These are phyloP conservation scores for Rhodotorula sp. DNA, from an alignment of 1,284 basidiomycete species.

Conservation along the genomic window DNA sequence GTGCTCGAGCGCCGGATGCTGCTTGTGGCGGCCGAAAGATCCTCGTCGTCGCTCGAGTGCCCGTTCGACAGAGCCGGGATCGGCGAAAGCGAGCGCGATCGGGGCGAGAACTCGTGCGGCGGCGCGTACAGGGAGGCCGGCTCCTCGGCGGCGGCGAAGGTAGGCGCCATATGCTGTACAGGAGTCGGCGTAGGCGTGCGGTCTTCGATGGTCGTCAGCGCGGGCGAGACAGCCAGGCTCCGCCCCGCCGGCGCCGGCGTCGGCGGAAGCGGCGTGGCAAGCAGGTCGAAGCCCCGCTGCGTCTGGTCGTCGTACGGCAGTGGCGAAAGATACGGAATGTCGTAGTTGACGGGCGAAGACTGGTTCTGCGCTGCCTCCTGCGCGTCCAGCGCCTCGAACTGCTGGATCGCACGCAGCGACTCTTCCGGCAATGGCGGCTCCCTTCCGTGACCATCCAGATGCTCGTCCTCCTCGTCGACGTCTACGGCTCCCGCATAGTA, in stretches of 20 bases:
- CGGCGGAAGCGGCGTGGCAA: conserved; percentile 9
- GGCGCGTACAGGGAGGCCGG: neutral
- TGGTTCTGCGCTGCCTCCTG: neutral
- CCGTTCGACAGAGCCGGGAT: neutral
- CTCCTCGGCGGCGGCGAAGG: too few species aligned
- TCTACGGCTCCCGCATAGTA: conserved; percentile 2
- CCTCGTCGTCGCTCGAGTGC: neutral
- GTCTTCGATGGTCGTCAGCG: neutral
- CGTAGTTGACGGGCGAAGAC: conserved; percentile 11
- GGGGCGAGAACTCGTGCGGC: neutral
- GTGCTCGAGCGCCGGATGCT: neutral
- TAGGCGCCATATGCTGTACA: neutral
- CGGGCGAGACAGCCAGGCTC: neutral
- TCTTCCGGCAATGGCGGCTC: neutral
- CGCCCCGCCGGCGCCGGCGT: neutral
- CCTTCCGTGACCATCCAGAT: neutral
- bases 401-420: neutral
- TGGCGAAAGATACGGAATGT: conserved; percentile 21
- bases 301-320: conserved; percentile 15
- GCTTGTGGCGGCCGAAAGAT: neutral
- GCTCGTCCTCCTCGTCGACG: conserved; percentile 7
- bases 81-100: neutral
- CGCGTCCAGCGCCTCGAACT: neutral
- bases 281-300: conserved; percentile 13
- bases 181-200: conserved; percentile 11